Evolutionary conservation across 371 early-diverging fungal genomes (phyloP).

Genomic region (Lichtheimia ornata): DNA sequence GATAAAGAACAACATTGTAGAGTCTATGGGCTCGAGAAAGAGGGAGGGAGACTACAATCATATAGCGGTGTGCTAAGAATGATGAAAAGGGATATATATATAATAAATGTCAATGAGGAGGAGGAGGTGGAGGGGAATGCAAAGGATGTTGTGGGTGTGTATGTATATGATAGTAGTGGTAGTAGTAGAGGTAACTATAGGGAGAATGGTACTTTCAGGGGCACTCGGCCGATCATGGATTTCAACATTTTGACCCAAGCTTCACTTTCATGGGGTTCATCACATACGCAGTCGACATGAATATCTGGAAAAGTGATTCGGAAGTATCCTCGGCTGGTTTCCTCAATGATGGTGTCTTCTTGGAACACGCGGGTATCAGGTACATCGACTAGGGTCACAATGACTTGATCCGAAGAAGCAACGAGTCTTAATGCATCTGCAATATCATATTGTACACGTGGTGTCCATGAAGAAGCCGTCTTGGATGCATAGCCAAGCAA

Average conservation of each 20-base stretch:
- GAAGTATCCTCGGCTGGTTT: constrained; percentile 40
- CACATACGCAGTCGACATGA: constrained; percentile 42
- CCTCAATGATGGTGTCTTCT: constrained; percentile 7
- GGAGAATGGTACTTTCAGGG: constrained; percentile 31
- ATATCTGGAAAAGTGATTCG: constrained; percentile 37
- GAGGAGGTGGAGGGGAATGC: background rate
- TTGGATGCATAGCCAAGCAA: constrained; percentile 38
- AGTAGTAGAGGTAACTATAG: background rate
- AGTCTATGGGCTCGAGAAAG: no score
- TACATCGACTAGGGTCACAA: constrained; percentile 31
- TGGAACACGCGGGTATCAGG: constrained; percentile 11
- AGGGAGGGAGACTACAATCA: no score
- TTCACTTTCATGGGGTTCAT: constrained; percentile 37
- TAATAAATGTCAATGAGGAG: background rate
- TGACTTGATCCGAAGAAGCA: constrained; percentile 40
- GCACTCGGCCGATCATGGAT: constrained; percentile 46
- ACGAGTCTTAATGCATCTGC: constrained; percentile 36
- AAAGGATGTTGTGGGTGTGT: background rate
- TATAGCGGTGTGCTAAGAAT: background rate
- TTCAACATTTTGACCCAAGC: constrained; percentile 39
- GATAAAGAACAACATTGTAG: no score
- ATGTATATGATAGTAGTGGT: background rate
- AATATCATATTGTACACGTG: constrained; percentile 34
- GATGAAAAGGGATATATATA: background rate
- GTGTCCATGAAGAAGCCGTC: constrained; percentile 25